These are phyloP conservation scores for Starmerella ratchasimensis DNA, from an alignment of 805 yeast species.

Conservation along the genomic window DNA sequence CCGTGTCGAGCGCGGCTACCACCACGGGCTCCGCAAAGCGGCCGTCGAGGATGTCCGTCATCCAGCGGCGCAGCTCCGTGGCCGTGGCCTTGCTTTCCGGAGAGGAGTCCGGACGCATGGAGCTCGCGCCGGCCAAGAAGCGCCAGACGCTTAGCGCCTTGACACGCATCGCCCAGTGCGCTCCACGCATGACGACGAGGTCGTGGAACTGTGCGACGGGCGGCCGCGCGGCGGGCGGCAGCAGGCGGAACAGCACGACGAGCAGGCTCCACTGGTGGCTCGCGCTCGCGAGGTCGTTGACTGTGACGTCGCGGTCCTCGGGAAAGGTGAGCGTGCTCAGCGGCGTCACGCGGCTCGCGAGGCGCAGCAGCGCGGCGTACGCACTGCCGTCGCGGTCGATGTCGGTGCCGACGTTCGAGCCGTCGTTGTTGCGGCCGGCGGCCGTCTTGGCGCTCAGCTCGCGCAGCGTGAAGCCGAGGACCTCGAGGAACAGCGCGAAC, in stretches of 20 bases:
- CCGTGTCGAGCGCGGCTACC: constrained; percentile 1
- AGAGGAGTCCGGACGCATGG: too few species aligned
- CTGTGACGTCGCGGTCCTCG: constrained; percentile 8
- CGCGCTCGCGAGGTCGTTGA: constrained; percentile 15
- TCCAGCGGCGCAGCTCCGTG: constrained; percentile 17
- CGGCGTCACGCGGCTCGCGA: constrained; percentile 20
- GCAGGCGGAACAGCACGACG: constrained; percentile 14
- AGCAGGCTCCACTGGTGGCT: constrained; percentile 19
- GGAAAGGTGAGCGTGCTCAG: constrained; percentile 15
- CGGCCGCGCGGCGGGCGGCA: constrained; percentile 8
- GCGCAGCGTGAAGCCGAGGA: constrained; percentile 17
- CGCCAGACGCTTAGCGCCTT: constrained; percentile 21
- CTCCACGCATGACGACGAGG: constrained; percentile 10
- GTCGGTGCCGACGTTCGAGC: too few species aligned
- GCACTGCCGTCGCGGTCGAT: too few species aligned
- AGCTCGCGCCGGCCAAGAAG: constrained; percentile 6
- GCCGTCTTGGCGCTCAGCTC: background rate
- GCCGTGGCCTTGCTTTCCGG: background rate
- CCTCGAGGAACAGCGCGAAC: constrained; percentile 17
- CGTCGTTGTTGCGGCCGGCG: too few species aligned
- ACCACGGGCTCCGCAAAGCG: constrained; percentile 4
- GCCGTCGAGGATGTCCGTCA: constrained; percentile 7
- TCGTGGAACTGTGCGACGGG: constrained; percentile 17
- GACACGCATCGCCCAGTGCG: constrained; percentile 18
- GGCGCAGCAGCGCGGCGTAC: constrained; percentile 3